Evolutionary conservation across 495 filamentous ascomycete genomes (phyloP), one percentile per base, ranked within the genome.

Genomic region (Talaromyces stipitatus): DNA sequence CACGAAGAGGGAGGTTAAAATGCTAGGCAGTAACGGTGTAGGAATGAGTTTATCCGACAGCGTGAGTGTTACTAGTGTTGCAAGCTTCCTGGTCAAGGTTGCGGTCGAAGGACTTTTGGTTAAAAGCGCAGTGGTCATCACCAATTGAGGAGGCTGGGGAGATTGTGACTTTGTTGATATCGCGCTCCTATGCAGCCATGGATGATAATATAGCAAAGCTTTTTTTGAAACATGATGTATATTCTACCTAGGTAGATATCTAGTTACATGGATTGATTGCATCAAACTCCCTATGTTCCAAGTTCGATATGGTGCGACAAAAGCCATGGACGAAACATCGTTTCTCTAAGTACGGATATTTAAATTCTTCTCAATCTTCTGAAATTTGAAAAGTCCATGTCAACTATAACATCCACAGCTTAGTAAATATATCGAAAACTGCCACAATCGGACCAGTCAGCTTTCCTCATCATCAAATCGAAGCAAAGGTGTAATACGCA

Each of bases 51-150:
- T 65, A 57, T 48, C 55, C 51, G 63, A 66, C 56, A 64, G 61
- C 32, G 61, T 68, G 54, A 56, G 22, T 61, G 59, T 62, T 62
- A 43, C 59, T 56, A 61, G 61, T 62, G 65, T 64, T 50, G 65
- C 63, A 50, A 66, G 57, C 7, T 66, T 66, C 57, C 36, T 68
- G 36, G 65, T 68, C 53, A 61, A 62, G 60, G 65, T 65, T 64
- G 65, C 63, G 26, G 61, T 65, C 50, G 54, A 56, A 18, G 36
- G 54, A 18, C 54, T 56, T 36, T 62, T 60, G 38, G 22, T 65
- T 47, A 12, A 63, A 58, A 61, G 54, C 36, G 61, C 62, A 57
- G 62, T 65, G 55, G 62, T 65, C 58, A 58, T 62, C 54, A 46
- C 45, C 50, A 20, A 52, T 62, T 64, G 56, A 62, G 1, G 36